Evolutionary conservation across 495 filamentous ascomycete species (phyloP).

Genomic region (Penicillium odoratum): DNA sequence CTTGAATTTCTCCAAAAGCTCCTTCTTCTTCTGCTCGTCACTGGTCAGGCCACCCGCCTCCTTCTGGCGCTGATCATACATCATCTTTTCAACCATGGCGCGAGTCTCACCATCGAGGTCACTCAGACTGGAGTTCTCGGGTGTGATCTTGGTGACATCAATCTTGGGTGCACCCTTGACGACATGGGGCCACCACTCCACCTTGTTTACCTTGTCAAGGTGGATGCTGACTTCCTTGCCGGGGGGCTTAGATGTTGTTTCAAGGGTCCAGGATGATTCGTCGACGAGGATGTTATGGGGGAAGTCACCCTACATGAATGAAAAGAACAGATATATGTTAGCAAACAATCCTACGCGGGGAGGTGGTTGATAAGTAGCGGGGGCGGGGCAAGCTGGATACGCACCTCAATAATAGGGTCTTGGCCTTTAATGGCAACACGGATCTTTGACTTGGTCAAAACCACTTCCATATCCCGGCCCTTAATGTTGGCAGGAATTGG

Average conservation of each 20-base stretch:
- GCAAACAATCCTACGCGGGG: neutral
- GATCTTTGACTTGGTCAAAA: slow-evolving; percentile 75
- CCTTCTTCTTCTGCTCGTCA: slow-evolving; percentile 90
- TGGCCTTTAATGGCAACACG: slow-evolving; percentile 87
- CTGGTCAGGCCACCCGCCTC: slow-evolving; percentile 83
- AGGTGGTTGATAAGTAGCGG: neutral
- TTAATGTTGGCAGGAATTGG: slow-evolving; percentile 77
- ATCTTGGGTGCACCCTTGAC: slow-evolving; percentile 76
- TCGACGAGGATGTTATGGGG: slow-evolving; percentile 77
- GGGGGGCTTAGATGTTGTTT: slow-evolving; percentile 56
- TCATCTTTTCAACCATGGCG: slow-evolving; percentile 99
- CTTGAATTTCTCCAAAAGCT: slow-evolving; percentile 92
- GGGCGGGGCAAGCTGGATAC: slow-evolving; percentile 9
- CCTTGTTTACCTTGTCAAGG: slow-evolving; percentile 94
- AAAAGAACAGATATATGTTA: neutral
- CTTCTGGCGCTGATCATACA: slow-evolving; percentile 98
- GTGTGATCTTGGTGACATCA: slow-evolving; percentile 91
- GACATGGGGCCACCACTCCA: slow-evolving; percentile 97
- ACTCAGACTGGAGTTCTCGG: slow-evolving; percentile 83
- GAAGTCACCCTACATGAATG: slow-evolving; percentile 66
- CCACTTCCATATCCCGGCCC: slow-evolving; percentile 79
- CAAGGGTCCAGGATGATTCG: slow-evolving; percentile 93
- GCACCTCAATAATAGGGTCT: slow-evolving; percentile 79
- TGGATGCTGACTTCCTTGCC: slow-evolving; percentile 83
- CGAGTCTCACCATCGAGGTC: slow-evolving; percentile 96